Evolutionary conservation across 257 asterid genomes (phyloP).

Genomic region (Solanum bulbocastanum): DNA sequence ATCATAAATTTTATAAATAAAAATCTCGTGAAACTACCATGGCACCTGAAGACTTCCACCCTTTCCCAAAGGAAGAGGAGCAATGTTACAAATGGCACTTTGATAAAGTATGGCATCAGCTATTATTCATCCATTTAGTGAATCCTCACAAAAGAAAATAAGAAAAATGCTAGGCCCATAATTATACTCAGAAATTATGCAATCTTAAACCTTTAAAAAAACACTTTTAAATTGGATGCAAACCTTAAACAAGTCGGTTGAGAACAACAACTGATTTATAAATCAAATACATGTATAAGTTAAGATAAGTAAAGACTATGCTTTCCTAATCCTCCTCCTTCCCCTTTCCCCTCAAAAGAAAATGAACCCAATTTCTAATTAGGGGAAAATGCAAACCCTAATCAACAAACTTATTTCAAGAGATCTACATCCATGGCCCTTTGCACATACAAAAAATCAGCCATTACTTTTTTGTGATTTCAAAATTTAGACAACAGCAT

Average conservation of each 20-base stretch:
- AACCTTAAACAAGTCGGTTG: background rate
- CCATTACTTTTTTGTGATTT: background rate
- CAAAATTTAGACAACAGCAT: background rate
- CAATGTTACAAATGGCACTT: background rate
- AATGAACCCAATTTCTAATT: background rate
- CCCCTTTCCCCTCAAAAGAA: background rate
- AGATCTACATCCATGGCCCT: background rate
- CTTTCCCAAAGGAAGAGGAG: background rate
- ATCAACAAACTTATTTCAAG: background rate
- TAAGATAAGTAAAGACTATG: background rate
- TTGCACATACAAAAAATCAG: background rate
- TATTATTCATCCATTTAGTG: background rate
- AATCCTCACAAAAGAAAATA: background rate
- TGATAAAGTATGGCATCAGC: background rate
- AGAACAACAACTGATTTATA: background rate
- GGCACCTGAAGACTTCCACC: background rate
- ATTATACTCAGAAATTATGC: background rate
- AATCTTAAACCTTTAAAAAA: background rate
- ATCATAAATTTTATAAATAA: background rate
- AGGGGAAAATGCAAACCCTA: background rate
- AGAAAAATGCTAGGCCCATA: background rate
- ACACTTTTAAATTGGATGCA: background rate
- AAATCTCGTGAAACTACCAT: background rate
- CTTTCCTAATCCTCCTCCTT: background rate
- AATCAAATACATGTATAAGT: background rate